These are phyloP conservation scores for Aspergillus amoenus DNA, from an alignment of 2,329 filamentous ascomycete species.

Conservation along the genomic window DNA sequence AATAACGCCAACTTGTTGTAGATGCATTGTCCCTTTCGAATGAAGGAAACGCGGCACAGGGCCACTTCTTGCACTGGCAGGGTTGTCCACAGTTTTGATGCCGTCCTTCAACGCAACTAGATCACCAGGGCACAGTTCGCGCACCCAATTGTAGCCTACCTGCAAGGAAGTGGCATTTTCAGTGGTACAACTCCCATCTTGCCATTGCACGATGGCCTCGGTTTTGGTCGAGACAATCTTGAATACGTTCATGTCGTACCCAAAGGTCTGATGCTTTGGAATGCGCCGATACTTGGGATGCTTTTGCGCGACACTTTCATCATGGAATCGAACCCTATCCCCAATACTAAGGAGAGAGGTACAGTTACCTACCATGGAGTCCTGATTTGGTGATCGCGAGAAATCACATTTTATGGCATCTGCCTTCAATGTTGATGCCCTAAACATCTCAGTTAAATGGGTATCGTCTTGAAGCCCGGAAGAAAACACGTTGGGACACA, in stretches of 20 bases:
- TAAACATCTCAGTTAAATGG: slow-evolving; percentile 14
- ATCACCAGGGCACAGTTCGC: slow-evolving; percentile 60
- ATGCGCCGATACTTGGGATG: slow-evolving; percentile 51
- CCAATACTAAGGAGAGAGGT: slow-evolving; percentile 43
- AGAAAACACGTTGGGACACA: slow-evolving; percentile 43
- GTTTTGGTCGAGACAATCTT: slow-evolving; percentile 51
- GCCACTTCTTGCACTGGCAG: not conserved
- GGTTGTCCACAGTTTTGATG: slow-evolving; percentile 19
- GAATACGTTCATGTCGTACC: slow-evolving; percentile 61
- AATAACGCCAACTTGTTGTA: slow-evolving; percentile 55
- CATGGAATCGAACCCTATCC: slow-evolving; percentile 56
- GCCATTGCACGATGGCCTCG: slow-evolving; percentile 58
- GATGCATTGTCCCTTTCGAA: slow-evolving; percentile 22
- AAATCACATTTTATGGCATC: slow-evolving; percentile 25
- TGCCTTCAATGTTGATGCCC: slow-evolving; percentile 20
- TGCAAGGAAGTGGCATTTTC: slow-evolving; percentile 46
- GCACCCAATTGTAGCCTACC: slow-evolving; percentile 36
- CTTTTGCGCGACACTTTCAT: slow-evolving; percentile 53
- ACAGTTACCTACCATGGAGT: slow-evolving; percentile 6
- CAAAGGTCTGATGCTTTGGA: slow-evolving; percentile 48
- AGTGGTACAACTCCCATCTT: slow-evolving; percentile 53
- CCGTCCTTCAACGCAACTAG: slow-evolving; percentile 51
- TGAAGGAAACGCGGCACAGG: not conserved
- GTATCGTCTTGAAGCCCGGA: slow-evolving; percentile 19
- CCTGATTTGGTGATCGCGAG: slow-evolving; percentile 16